Base-by-base conservation (phyloP, 2,329 filamentous ascomycete species). In the Chalara sp. region DNA sequence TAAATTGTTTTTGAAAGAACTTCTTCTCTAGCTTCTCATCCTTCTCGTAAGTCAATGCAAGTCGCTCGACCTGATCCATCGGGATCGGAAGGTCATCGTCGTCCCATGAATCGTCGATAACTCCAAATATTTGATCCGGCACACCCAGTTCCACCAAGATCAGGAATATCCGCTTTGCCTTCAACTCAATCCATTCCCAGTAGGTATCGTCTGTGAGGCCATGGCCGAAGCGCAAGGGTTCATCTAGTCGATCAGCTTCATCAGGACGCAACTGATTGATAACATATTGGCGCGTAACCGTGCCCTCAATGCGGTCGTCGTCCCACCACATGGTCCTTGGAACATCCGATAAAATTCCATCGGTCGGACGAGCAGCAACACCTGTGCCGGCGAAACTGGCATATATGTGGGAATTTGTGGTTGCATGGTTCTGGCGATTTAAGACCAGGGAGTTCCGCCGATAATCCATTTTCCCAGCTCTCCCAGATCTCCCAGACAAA, bases 31-130 rank as follows among this genome's bases (percentile, higher is more conserved):
- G 63, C 50, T 75, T 77, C 52, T 82, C 77, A 63, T 88, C 79
- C 46, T 74, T 76, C 29, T 72, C 68, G 28, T 76, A 73, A 0
- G 80, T 80, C 42, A 89, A 70, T 32, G 76, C 74, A 13, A 89
- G 75, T 44, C 78, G 78, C 58, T 78, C 76, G 44, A 89, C 76
- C 53, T 86, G 79, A 47, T 86, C 81, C 48, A 79, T 70, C 5
- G 81, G 72, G 45, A 90, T 74, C 5, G 87, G 87, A 41, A 91
- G 71, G 67, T 91, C 86, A 48, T 81, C 76, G 61, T 91, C 87
- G 58, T 87, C 84, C 85, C 85, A 89, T 28, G 83, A 85, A 61
- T 86, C 81, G 66, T 90, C 86, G 52, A 89, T 81, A 48, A 87
- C 74, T 41, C 79, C 79, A 61, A 90, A 90, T 53, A 90, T 89